phyloP scores from a whole-genome alignment of 306 rosid species.

The Calophaca sinica region DNA sequence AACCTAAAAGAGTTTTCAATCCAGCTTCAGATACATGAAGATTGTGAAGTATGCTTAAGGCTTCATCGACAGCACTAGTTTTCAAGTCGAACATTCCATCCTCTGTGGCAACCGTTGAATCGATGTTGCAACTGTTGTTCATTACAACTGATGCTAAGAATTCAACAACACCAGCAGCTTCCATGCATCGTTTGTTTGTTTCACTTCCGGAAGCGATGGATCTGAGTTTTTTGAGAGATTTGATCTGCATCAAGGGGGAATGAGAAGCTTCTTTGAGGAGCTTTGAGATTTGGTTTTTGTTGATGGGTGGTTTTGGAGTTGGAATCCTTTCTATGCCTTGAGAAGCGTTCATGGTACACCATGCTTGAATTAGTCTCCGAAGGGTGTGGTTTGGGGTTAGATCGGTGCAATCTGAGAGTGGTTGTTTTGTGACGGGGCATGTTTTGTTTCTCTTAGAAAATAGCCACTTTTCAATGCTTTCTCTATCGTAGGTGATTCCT shows the following conservation, averaged over 20 bases:
- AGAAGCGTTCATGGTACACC: conserved; percentile 91
- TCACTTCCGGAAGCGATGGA: conserved; percentile 75
- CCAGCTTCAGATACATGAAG: conserved; percentile 68
- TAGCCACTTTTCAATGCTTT: conserved; percentile 84
- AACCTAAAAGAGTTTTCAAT: conserved; percentile 44
- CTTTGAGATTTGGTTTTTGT: conserved; percentile 60
- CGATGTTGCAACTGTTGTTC: conserved; percentile 4
- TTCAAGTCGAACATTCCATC: conserved; percentile 7
- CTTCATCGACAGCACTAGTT: conserved; percentile 54
- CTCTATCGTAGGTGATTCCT: conserved; percentile 90
- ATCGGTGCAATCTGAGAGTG: conserved; percentile 51
- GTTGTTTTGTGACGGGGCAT: conserved; percentile 77
- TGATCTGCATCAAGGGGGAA: conserved; percentile 47
- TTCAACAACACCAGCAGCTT: conserved; percentile 71
- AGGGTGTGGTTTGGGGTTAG: conserved; percentile 91
- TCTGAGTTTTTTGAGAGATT: conserved; percentile 58
- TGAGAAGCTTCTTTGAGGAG: conserved; percentile 64
- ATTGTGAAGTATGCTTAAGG: conserved; percentile 60
- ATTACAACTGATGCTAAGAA: conserved; percentile 62
- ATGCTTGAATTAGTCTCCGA: conserved; percentile 79
- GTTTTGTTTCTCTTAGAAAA: conserved; percentile 58
- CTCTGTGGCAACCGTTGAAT: neutral
- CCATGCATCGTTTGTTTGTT: conserved; percentile 67
- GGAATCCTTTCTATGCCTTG: conserved; percentile 82
- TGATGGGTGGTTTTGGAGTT: conserved; percentile 79